Base-by-base conservation (phyloP, 345 rosid genomes). In the Populus ilicifolia region DNA sequence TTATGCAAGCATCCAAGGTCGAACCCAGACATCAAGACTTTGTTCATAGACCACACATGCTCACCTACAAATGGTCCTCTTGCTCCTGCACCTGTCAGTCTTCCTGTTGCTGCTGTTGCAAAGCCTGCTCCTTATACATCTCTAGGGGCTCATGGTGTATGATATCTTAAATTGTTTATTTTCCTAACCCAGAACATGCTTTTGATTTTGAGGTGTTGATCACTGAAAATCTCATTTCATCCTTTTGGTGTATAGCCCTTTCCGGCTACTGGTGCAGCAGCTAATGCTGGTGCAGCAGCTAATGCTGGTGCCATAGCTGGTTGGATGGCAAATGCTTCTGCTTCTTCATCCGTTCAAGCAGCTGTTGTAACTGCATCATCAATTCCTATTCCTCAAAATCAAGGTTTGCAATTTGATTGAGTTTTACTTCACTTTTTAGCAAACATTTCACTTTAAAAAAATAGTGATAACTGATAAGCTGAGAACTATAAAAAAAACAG, bases 301-400 rank as follows among this genome's bases (percentile, higher is more conserved):
- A 89, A 86, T 86, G 88, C 95, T 67, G 85, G 83, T 82, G 89
- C 96, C 69, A 81, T 91, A 66, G 93, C 97, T 77, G 91, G 98
- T 78, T 93, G 98, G 87, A 94, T 94, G 87, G 92, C 93, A 79
- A 87, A 86, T 85, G 88, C 89, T 62, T 90, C 90, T 75, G 93
- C 92, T 77, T 84, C 97, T 72, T 90, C 97, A 52, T 84, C 97
- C 20, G 91, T 90, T 71, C 98, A 92, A 89, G 92, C 97, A 44
- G 90, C 97, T 79, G 92, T 91, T 83, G 92, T 90, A 75, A 88
- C 91, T 74, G 91, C 97, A 76, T 91, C 92, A 1, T 86, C 91
- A n/a, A 87, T 90, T 50, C 96, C 96, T 39, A 85, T 84, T 78
- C 84, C 94, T 14, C 97, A 86, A 78, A 90, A 85, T 86, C 96